Evolutionary conservation across 2,329 filamentous ascomycete genomes (phyloP), one percentile per base, ranked within the genome.

Genomic region (Dactylellina cionopaga): DNA sequence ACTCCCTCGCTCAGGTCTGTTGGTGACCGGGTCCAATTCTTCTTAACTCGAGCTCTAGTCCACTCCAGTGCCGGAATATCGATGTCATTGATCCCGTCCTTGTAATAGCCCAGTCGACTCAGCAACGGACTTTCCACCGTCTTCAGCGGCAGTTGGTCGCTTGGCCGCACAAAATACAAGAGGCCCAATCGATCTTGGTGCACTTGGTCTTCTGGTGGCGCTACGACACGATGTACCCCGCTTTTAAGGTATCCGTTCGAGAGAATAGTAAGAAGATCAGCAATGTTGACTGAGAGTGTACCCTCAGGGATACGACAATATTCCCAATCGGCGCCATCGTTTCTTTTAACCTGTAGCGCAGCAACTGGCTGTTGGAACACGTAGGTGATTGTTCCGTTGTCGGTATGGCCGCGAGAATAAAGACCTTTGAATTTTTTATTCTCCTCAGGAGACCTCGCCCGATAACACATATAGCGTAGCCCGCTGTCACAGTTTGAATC

Each of bases 401-500:
- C 86, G 0, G 85, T 87, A 75, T 88, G 85, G 0, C 85, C 85
- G 0, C 80, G 79, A 0, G 81, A 80, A 74, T 84, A 84, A 0
- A 85, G 79, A 17, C 80, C 78, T 0, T 82, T 82, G 1, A 81
- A 80, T 37, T 80, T 80, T 27, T 80, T 81, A 64, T 83, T 83
- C 22, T 85, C 82, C n/a, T 84, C 82, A 0, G 80, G 77, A 0
- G 80, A 82, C 33, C 85, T 84, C 0, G 83, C 82, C 6, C 82
- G 81, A 71, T 88, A 88, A 51, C 84, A 81, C 85, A 88, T 88
- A 77, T 88, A 88, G 1, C 87, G 83, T n/a, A 88, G 81, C 65
- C 88, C 86, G 22, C 86, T 85, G 71, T 88, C 86, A 15, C 84
- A 83, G 25, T 84, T 82, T n/a, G 83, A 81, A 1, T 87, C 83